These are phyloP conservation scores for Herpetomonas tarakana DNA, from an alignment of 208 protist species.

Conservation along the genomic window DNA sequence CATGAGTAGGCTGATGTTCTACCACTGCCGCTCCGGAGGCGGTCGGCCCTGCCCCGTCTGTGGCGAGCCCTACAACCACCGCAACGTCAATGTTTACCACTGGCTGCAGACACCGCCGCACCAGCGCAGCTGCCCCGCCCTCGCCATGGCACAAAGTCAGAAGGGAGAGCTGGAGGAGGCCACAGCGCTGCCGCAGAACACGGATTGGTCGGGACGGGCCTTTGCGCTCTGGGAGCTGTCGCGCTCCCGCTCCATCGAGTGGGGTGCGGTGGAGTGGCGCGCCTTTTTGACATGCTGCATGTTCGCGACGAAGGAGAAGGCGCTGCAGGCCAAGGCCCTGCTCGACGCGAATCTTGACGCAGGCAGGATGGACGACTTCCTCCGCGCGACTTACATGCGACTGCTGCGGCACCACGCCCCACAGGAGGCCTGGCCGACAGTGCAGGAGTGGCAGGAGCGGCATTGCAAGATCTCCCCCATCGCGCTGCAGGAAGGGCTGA, in stretches of 20 bases:
- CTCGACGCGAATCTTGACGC: constrained; percentile 44
- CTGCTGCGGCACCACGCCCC: constrained; percentile 79
- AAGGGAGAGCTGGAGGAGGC: constrained; percentile 85
- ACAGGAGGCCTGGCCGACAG: constrained; percentile 23
- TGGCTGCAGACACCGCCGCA: constrained; percentile 80
- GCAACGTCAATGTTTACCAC: constrained; percentile 74
- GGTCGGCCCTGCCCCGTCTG: constrained; percentile 76
- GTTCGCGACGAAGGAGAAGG: constrained; percentile 47
- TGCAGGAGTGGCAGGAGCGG: constrained; percentile 38
- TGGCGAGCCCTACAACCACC: constrained; percentile 85
- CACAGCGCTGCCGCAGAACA: constrained; percentile 61
- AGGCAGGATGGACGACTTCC: constrained; percentile 78
- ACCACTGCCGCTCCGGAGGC: constrained; percentile 74
- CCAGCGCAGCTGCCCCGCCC: constrained; percentile 76
- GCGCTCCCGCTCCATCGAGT: constrained; percentile 67
- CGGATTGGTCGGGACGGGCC: constrained; percentile 67
- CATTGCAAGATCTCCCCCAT: constrained; percentile 59
- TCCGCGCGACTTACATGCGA: constrained; percentile 72
- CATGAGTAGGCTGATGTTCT: constrained; percentile 89
- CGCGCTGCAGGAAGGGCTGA: constrained; percentile 79
- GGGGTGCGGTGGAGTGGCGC: constrained; percentile 84
- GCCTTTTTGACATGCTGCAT: constrained; percentile 85
- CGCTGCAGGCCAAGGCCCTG: constrained; percentile 60
- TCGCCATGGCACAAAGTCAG: constrained; percentile 45
- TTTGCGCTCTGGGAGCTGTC: constrained; percentile 71